These are phyloP conservation scores for Aspergillus leporis DNA, from an alignment of 495 filamentous ascomycete species.

Conservation along the genomic window DNA sequence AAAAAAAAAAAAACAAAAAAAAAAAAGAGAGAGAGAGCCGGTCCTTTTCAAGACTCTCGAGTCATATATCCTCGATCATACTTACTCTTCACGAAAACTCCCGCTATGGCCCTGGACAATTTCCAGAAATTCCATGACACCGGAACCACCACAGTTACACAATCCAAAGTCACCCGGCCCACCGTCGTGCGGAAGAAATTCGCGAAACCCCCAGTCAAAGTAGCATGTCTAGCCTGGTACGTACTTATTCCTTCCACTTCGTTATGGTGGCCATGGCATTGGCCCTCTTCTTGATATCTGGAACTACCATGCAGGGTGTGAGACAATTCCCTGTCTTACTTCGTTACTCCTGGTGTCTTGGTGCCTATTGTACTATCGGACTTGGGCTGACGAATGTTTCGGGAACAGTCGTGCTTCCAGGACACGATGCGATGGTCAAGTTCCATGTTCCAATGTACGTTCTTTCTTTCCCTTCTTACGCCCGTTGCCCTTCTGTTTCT, in stretches of 20 bases:
- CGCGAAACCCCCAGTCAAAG: conserved; percentile 61
- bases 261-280: conserved; percentile 3
- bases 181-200: conserved; percentile 46
- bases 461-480: background rate
- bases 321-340: conserved; percentile 4
- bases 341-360: conserved; percentile 4
- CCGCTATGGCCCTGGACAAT: conserved; percentile 25
- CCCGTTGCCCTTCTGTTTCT: background rate
- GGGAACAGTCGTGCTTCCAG: conserved; percentile 54
- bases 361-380: conserved; percentile 4
- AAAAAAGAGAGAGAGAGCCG: too few relatives aligned
- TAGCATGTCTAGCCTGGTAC: conserved; percentile 63
- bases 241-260: conserved; percentile 20
- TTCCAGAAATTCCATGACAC: conserved; percentile 12
- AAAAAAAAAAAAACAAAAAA: too few relatives aligned
- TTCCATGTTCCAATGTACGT: conserved; percentile 58
- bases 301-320: background rate
- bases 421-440: conserved; percentile 59
- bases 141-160: conserved; percentile 24
- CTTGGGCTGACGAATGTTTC: background rate
- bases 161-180: conserved; percentile 22
- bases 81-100: background rate
- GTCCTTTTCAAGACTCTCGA: background rate
- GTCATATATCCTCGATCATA: background rate
- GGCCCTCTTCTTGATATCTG: background rate